phyloP scores from a whole-genome alignment of 371 early-diverging fungal genomes.

The Mucor piriformis region DNA sequence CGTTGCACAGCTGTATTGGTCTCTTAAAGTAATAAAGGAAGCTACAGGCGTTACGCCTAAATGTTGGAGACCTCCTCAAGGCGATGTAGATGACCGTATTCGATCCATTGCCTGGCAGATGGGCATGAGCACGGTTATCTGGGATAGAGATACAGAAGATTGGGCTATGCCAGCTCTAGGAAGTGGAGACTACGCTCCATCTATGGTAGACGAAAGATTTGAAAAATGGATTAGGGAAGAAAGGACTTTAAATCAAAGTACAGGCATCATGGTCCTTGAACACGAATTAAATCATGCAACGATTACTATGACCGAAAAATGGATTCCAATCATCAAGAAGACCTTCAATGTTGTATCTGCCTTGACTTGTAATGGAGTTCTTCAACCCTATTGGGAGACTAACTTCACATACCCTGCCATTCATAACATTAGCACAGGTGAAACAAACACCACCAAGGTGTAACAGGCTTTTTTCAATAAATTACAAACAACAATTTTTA shows the following conservation, averaged over 20 bases:
- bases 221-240: slow-evolving; percentile 37
- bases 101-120: slow-evolving; percentile 51
- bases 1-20: slow-evolving; percentile 62
- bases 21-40: slow-evolving; percentile 53
- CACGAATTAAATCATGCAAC: slow-evolving; percentile 52
- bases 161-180: slow-evolving; percentile 40
- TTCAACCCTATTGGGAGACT: slow-evolving; percentile 53
- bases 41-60: slow-evolving; percentile 55
- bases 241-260: slow-evolving; percentile 15
- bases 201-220: slow-evolving; percentile 33
- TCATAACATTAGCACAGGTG: background rate
- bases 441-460: background rate
- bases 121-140: slow-evolving; percentile 45
- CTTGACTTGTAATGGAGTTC: slow-evolving; percentile 49
- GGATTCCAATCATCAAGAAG: slow-evolving; percentile 46
- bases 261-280: slow-evolving; percentile 45
- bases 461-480: background rate
- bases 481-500: too few species aligned
- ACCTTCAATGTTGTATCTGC: slow-evolving; percentile 47
- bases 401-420: slow-evolving; percentile 9
- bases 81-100: slow-evolving; percentile 57
- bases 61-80: slow-evolving; percentile 61
- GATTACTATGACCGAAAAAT: slow-evolving; percentile 42
- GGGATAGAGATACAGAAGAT: slow-evolving; percentile 41
- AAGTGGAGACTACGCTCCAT: slow-evolving; percentile 27